Conservation (phyloP, 768 basidiomycete species). For the Lentinula lateritia region DNA sequence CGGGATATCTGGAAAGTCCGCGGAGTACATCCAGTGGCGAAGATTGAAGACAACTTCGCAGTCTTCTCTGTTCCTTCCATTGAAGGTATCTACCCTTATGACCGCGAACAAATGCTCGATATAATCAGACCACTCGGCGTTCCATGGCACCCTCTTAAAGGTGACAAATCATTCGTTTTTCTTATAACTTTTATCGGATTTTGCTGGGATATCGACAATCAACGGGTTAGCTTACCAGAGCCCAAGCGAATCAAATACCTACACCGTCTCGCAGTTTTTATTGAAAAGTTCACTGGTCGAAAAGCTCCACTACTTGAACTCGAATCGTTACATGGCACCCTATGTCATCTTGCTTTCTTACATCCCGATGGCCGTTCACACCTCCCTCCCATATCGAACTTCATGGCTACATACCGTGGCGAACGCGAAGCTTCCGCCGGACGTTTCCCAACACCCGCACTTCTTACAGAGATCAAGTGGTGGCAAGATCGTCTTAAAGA, state of each 20-base stretch:
- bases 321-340: slow-evolving; percentile 21
- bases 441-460: too few relatives aligned
- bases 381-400: slow-evolving; percentile 21
- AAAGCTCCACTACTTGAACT: background rate
- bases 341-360: slow-evolving; percentile 27
- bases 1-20: slow-evolving; percentile 8
- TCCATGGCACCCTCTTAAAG: slow-evolving; percentile 20
- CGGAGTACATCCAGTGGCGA: slow-evolving; percentile 6
- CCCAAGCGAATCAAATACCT: too few relatives aligned
- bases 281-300: background rate
- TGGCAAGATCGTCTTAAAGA: slow-evolving; percentile 17
- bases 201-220: slow-evolving; percentile 17
- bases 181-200: slow-evolving; percentile 22
- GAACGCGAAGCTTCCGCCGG: too few relatives aligned
- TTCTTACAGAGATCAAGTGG: slow-evolving; percentile 25
- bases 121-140: slow-evolving; percentile 13
- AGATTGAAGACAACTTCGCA: slow-evolving; percentile 27
- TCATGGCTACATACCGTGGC: slow-evolving; percentile 17
- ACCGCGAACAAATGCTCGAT: background rate
- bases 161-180: slow-evolving; percentile 13
- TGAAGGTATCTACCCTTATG: slow-evolving; percentile 3
- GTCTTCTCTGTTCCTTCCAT: slow-evolving; percentile 12
- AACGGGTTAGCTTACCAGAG: too few relatives aligned
- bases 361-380: slow-evolving; percentile 18
- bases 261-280: too few relatives aligned